Base-by-base conservation (phyloP, 2,329 filamentous ascomycete species). In the Didymella exigua region DNA sequence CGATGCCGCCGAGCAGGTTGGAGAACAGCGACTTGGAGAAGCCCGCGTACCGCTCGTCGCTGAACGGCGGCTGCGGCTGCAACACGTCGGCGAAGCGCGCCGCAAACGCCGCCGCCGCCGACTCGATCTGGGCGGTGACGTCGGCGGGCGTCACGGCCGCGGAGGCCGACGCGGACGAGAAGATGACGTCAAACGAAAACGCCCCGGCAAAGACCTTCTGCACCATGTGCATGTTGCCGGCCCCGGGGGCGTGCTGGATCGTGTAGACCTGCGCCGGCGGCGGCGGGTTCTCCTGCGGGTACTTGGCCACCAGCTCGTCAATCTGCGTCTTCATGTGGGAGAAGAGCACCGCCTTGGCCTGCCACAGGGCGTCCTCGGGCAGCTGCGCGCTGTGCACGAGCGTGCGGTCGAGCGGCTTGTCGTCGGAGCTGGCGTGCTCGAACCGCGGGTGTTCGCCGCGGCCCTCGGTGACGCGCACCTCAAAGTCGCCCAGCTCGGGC, bases 11-110 rank as follows among this genome's bases (percentile, higher is more conserved):
- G 30, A 96, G 82, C 29, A 99, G 80, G 73, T 98, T 99, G 1
- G 93, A 97, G 65, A 99, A 90, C 81, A 99, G 89, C 60, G 89
- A 93, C 73, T 91, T 90, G 60, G 88, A 91, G 73, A 98, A 97
- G 53, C 82, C 82, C 42, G 85, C 81, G 72, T 96, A 95, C 68
- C 90, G 86, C 3, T 85, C 82, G 3, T 84, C 82, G 16, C 84
- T 79, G 75, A 95, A 99, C 0, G 95, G 93, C 0, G 87, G 79
- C 67, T 91, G 83, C 0, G 91, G 87, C 47, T 86, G 81, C 70
- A 95, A 89, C 27, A 91, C 81, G 18, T 86, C 82, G 13, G 84
- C 77, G 73, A 96, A 99, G 24, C 89, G 87, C 46, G 89, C 81
- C 29, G 84, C 84, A 74, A 97, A 98, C 5, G 83, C 80, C 44